Conservation (phyloP, 108 stramenopile genomes). For the Nitzschia palea region DNA sequence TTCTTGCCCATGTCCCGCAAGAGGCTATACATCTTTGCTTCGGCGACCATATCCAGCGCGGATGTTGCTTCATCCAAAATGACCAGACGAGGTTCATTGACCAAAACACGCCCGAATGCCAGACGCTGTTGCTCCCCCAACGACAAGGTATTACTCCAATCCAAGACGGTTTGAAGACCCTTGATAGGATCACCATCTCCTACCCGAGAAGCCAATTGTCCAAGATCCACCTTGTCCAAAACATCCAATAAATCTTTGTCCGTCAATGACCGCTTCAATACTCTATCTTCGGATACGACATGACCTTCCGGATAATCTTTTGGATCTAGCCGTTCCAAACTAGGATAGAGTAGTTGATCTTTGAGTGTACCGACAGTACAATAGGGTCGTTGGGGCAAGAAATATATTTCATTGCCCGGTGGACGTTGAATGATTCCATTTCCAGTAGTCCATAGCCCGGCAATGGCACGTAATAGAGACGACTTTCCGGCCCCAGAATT, state of each 20-base stretch:
- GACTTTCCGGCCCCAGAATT: conserved; percentile 86
- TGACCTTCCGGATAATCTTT: conserved; percentile 49
- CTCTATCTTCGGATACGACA: conserved; percentile 22
- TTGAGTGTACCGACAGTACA: conserved; percentile 83
- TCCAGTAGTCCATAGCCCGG: conserved; percentile 92
- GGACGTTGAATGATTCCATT: conserved; percentile 78
- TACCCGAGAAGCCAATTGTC: conserved; percentile 60
- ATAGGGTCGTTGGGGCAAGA: conserved; percentile 95
- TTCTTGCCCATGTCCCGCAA: conserved; percentile 70
- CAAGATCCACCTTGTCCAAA: conserved; percentile 71
- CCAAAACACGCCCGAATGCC: conserved; percentile 90
- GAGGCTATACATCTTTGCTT: conserved; percentile 85
- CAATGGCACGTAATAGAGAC: conserved; percentile 85
- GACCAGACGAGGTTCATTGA: conserved; percentile 85
- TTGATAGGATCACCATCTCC: conserved; percentile 77
- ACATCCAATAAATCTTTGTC: conserved; percentile 65
- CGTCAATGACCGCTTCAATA: conserved; percentile 47
- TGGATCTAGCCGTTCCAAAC: conserved; percentile 13
- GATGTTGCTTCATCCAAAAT: conserved; percentile 92
- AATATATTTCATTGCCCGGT: conserved; percentile 78
- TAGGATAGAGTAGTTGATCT: conserved; percentile 91
- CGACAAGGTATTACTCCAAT: conserved; percentile 91
- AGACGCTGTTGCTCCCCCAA: conserved; percentile 96
- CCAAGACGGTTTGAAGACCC: conserved; percentile 71
- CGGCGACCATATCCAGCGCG: conserved; percentile 60